A percentile compares a stretch with the other conserved stretches of the same genome.
phyloP scores from a whole-genome alignment of 768 basidiomycete genomes.

The Rhizopogon salebrosus region DNA sequence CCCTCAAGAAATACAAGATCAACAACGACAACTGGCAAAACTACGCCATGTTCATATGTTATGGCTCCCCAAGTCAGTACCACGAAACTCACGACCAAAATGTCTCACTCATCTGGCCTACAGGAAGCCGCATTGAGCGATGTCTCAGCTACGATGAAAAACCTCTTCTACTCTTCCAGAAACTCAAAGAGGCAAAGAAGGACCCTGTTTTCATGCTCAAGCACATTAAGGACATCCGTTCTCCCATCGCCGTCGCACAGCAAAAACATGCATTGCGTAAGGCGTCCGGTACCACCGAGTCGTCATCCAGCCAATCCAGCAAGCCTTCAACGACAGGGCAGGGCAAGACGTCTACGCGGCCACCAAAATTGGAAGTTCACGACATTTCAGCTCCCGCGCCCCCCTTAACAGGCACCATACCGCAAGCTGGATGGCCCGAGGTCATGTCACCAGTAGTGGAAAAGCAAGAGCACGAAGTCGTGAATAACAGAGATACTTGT shows the following conservation, averaged over 20 bases:
- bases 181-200: slow-evolving; percentile 94
- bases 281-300: slow-evolving; percentile 43
- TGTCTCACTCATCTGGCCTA: neutral
- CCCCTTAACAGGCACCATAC: slow-evolving; percentile 53
- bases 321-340: slow-evolving; percentile 25
- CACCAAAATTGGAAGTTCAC: slow-evolving; percentile 67
- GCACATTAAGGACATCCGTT: slow-evolving; percentile 90
- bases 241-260: slow-evolving; percentile 93
- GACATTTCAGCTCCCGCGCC: slow-evolving; percentile 50
- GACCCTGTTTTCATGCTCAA: slow-evolving; percentile 99
- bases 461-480: slow-evolving; percentile 38
- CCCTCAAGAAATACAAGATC: slow-evolving; percentile 97
- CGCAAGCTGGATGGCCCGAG: slow-evolving; percentile 76
- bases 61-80: slow-evolving; percentile 78
- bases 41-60: slow-evolving; percentile 99
- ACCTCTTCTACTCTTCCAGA: slow-evolving; percentile 93
- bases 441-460: slow-evolving; percentile 55
- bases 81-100: neutral
- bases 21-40: slow-evolving; percentile 98
- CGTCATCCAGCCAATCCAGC: slow-evolving; percentile 13
- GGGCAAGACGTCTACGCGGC: slow-evolving; percentile 41
- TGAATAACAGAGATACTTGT: slow-evolving; percentile 32
- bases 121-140: slow-evolving; percentile 79
- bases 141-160: slow-evolving; percentile 98
- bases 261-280: slow-evolving; percentile 92